These are phyloP conservation scores for Draba incana DNA, from an alignment of 345 rosid species.

Conservation along the genomic window DNA sequence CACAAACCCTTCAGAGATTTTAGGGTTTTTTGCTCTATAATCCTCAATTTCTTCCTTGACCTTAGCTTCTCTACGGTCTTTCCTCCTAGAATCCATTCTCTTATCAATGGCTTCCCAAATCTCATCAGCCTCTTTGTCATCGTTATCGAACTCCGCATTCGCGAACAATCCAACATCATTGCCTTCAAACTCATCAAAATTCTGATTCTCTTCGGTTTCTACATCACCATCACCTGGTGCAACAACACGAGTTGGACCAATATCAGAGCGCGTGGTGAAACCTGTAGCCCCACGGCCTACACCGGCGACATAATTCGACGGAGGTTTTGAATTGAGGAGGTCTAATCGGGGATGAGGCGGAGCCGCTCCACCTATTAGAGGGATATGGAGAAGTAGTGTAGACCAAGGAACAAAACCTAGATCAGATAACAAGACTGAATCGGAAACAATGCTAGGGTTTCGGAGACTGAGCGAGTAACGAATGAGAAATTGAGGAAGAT, in stretches of 20 bases:
- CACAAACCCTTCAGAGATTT: constrained; percentile 87
- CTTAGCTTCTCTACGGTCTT: constrained; percentile 82
- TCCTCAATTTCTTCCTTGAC: constrained; percentile 88
- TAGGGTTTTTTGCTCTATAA: constrained; percentile 87
- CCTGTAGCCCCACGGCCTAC: too few species aligned
- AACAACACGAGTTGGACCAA: constrained; percentile 93
- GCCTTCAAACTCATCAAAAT: constrained; percentile 95
- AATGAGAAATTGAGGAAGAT: too few species aligned
- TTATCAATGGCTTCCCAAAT: constrained; percentile 89
- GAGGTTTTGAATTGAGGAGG: too few species aligned
- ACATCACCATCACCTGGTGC: constrained; percentile 87
- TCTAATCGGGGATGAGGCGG: too few species aligned
- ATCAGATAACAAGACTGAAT: too few species aligned
- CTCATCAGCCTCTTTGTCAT: constrained; percentile 93
- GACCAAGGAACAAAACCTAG: too few species aligned
- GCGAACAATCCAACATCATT: constrained; percentile 93
- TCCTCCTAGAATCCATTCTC: constrained; percentile 91
- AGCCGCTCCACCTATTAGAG: too few species aligned
- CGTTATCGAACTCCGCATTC: constrained; percentile 87
- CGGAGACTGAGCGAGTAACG: too few species aligned
- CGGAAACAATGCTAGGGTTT: too few species aligned
- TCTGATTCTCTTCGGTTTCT: constrained; percentile 91
- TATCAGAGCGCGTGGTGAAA: constrained; percentile 52
- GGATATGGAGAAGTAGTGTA: too few species aligned
- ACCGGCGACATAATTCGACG: too few species aligned